Conservation (phyloP, 495 filamentous ascomycete species). For the Hypoxylon intermedium region DNA sequence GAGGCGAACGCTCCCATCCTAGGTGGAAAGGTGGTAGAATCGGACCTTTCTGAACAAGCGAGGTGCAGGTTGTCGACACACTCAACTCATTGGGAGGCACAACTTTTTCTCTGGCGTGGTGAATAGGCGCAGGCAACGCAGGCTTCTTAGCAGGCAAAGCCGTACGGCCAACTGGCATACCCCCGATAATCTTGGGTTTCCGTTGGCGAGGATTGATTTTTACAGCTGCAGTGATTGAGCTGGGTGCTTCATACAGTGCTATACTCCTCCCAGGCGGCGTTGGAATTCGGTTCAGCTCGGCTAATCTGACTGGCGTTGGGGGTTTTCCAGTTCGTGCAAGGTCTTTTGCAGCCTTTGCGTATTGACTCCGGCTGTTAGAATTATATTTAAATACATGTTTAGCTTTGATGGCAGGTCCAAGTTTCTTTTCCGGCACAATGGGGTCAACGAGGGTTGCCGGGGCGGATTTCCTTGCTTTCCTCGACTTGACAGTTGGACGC, state of each 20-base stretch:
- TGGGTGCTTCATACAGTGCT: slow-evolving; percentile 8
- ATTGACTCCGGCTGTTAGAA: slow-evolving; percentile 31
- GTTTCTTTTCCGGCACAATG: neutral
- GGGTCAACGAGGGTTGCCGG: slow-evolving; percentile 21
- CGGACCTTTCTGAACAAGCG: slow-evolving; percentile 20
- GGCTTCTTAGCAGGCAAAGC: slow-evolving; percentile 3
- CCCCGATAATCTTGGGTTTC: slow-evolving; percentile 51
- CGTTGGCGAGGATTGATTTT: slow-evolving; percentile 49
- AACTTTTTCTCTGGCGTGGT: neutral
- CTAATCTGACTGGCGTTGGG: slow-evolving; percentile 19
- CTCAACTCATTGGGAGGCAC: neutral
- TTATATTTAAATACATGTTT: slow-evolving; percentile 21
- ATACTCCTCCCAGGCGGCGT: slow-evolving; percentile 7
- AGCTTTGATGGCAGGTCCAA: slow-evolving; percentile 11
- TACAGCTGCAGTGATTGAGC: slow-evolving; percentile 49
- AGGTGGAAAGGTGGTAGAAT: slow-evolving; percentile 33
- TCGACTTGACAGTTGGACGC: slow-evolving; percentile 28
- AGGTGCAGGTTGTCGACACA: slow-evolving; percentile 1
- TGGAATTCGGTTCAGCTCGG: slow-evolving; percentile 13
- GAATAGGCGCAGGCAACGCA: neutral
- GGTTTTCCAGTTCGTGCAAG: slow-evolving; percentile 33
- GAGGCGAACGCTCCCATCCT: slow-evolving; percentile 33
- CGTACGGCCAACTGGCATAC: slow-evolving; percentile 41
- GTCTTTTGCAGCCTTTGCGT: slow-evolving; percentile 31
- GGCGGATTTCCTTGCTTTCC: slow-evolving; percentile 42